Percentiles rank a stretch among this genome's conserved stretches.
phyloP scores from a whole-genome alignment of 179 eudicot genomes.

The Vitellaria paradoxa region DNA sequence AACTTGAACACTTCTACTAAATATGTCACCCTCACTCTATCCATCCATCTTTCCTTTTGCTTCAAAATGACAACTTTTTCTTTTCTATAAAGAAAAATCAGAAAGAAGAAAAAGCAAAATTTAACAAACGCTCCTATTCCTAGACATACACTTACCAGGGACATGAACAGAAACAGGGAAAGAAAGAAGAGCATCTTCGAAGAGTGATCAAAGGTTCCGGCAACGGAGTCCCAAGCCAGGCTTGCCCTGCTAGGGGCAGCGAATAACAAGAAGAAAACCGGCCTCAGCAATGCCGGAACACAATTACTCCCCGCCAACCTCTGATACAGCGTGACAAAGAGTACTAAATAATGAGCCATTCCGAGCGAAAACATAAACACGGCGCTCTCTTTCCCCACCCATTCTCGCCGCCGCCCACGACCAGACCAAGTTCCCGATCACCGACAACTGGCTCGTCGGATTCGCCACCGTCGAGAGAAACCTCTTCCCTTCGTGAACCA shows the following conservation, averaged over 20 bases:
- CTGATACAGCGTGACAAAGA: conserved; percentile 75
- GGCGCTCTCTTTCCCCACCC: conserved; percentile 49
- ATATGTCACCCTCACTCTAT: too few relatives aligned
- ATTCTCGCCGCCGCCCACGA: conserved; percentile 40
- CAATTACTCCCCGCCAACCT: conserved; percentile 44
- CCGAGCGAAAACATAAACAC: conserved; percentile 52
- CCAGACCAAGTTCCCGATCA: conserved; percentile 57
- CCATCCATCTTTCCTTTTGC: too few relatives aligned
- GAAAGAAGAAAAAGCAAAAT: too few relatives aligned
- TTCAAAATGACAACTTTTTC: too few relatives aligned
- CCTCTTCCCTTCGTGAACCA: conserved; percentile 69
- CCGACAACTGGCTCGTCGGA: conserved; percentile 72
- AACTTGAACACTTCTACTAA: too few relatives aligned
- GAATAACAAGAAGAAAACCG: conserved; percentile 64
- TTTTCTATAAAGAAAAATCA: too few relatives aligned
- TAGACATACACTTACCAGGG: conserved; percentile 64
- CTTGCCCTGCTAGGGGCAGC: conserved; percentile 78
- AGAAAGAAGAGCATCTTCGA: conserved; percentile 79
- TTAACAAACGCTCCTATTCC: too few relatives aligned
- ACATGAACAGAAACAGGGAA: conserved; percentile 65
- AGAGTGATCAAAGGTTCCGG: conserved; percentile 47
- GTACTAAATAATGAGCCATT: conserved; percentile 57
- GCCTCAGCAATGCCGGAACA: conserved; percentile 57
- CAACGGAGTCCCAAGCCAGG: conserved; percentile 68
- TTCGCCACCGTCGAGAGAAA: conserved; percentile 58